Conservation (phyloP, 352 stramenopile genomes). For the Globisporangium alternatum region DNA sequence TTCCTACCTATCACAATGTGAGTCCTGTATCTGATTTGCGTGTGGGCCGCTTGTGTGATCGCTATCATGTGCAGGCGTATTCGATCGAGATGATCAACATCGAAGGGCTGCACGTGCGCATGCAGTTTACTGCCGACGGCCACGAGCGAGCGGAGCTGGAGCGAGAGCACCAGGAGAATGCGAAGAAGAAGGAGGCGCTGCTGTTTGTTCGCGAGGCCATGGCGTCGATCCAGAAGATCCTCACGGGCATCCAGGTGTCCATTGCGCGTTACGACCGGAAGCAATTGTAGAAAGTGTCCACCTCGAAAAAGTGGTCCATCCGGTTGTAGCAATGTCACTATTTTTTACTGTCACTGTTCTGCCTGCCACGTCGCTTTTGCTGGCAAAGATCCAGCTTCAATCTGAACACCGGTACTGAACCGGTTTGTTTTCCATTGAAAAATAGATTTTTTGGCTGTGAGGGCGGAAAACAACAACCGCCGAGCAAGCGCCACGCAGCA, state of each 20-base stretch:
- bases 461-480: background rate
- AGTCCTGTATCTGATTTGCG: background rate
- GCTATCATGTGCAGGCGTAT: conserved; percentile 27
- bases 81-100: conserved; percentile 51
- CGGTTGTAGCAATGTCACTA: background rate
- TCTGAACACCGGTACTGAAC: background rate
- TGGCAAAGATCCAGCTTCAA: background rate
- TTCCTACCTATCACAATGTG: background rate
- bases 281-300: conserved; percentile 1
- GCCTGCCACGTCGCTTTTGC: background rate
- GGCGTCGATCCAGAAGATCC: conserved; percentile 43
- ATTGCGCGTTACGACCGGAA: conserved; percentile 40
- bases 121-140: conserved; percentile 22
- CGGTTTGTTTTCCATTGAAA: background rate
- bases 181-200: conserved; percentile 35
- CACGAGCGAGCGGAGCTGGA: conserved; percentile 20
- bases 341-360: background rate
- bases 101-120: conserved; percentile 39
- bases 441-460: background rate
- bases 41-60: background rate
- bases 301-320: background rate
- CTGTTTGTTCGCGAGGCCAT: conserved; percentile 45
- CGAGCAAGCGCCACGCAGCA: background rate
- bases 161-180: conserved; percentile 21
- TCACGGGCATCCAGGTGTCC: conserved; percentile 36